A percentile compares a stretch with the other conserved stretches of the same genome.
These are phyloP conservation scores for Candida pseudoglaebosa DNA, from an alignment of 805 yeast species.

Conservation along the genomic window DNA sequence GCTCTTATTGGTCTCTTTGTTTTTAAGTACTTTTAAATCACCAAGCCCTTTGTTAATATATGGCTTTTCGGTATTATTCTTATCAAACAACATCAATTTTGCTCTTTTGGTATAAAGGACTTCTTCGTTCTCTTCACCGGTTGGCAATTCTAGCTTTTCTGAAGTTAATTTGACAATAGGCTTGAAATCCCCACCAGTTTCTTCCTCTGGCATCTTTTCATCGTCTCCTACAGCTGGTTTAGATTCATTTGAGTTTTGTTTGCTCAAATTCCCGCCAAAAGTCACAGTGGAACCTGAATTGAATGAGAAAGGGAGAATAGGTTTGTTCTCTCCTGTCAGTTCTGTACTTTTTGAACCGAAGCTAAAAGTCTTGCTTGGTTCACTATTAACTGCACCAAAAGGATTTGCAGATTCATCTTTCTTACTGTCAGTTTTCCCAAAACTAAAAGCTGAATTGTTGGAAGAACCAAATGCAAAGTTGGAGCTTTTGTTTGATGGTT, in stretches of 20 bases:
- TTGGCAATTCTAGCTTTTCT: conserved; percentile 49
- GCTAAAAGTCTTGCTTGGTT: conserved; percentile 12
- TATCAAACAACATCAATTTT: conserved; percentile 60
- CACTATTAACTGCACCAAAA: conserved; percentile 1
- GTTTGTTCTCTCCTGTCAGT: conserved; percentile 7
- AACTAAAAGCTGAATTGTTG: conserved; percentile 18
- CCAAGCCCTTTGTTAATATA: conserved; percentile 77
- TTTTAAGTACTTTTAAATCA: conserved; percentile 66
- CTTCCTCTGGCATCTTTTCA: conserved; percentile 37
- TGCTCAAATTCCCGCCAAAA: conserved; percentile 6
- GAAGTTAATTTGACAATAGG: conserved; percentile 32
- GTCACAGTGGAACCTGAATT: conserved; percentile 13
- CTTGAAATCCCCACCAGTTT: conserved; percentile 44
- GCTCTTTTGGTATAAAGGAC: conserved; percentile 61
- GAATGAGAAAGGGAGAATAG: conserved; percentile 26
- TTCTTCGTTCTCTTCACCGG: conserved; percentile 86
- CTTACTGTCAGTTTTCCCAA: conserved; percentile 13
- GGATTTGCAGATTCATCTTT: conserved; percentile 3
- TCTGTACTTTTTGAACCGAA: conserved; percentile 9
- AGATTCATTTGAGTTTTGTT: conserved; percentile 7
- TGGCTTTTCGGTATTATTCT: conserved; percentile 39
- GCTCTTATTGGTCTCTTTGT: conserved; percentile 55
- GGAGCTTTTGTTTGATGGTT: conserved; percentile 8
- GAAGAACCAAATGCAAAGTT: conserved; percentile 7
- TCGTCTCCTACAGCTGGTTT: conserved; percentile 6